Evolutionary conservation across 805 yeast species (phyloP).

Genomic region (Zygoascus bituminiphila): DNA sequence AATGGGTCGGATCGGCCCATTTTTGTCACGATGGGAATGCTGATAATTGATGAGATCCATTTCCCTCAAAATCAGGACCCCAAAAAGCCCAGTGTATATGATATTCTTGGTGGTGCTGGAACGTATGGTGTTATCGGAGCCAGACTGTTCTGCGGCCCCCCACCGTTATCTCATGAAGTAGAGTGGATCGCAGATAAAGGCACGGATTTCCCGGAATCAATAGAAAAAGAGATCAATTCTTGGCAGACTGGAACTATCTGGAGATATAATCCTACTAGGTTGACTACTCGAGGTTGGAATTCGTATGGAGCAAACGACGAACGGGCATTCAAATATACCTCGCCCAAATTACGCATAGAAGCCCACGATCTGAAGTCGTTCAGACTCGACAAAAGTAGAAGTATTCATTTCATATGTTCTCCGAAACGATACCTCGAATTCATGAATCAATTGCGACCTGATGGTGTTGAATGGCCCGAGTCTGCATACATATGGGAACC

Average conservation of each 20-base stretch:
- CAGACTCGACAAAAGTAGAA: conserved; percentile 33
- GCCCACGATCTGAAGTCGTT: conserved; percentile 43
- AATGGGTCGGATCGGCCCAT: conserved; percentile 1
- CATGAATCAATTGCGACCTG: conserved; percentile 27
- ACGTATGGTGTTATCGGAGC: conserved; percentile 74
- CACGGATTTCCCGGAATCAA: conserved; percentile 53
- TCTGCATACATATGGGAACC: conserved; percentile 69
- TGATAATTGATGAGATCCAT: conserved; percentile 80
- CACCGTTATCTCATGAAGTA: conserved; percentile 27
- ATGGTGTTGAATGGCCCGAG: conserved; percentile 12
- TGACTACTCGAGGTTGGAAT: conserved; percentile 79
- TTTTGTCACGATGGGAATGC: conserved; percentile 56
- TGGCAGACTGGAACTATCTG: conserved; percentile 60
- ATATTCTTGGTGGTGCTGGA: conserved; percentile 88
- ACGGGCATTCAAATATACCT: conserved; percentile 50
- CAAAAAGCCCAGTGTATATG: conserved; percentile 27
- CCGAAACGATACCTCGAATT: conserved; percentile 51
- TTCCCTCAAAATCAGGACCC: conserved; percentile 29
- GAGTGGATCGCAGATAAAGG: conserved; percentile 78
- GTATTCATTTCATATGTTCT: conserved; percentile 70
- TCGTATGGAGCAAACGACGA: conserved; percentile 56
- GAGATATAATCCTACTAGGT: conserved; percentile 43
- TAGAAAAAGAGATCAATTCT: conserved; percentile 37
- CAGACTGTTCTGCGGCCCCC: conserved; percentile 36
- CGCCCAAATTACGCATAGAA: conserved; percentile 54